These are phyloP conservation scores for Trametes polyzona DNA, from an alignment of 1,284 basidiomycete species.

Conservation along the genomic window DNA sequence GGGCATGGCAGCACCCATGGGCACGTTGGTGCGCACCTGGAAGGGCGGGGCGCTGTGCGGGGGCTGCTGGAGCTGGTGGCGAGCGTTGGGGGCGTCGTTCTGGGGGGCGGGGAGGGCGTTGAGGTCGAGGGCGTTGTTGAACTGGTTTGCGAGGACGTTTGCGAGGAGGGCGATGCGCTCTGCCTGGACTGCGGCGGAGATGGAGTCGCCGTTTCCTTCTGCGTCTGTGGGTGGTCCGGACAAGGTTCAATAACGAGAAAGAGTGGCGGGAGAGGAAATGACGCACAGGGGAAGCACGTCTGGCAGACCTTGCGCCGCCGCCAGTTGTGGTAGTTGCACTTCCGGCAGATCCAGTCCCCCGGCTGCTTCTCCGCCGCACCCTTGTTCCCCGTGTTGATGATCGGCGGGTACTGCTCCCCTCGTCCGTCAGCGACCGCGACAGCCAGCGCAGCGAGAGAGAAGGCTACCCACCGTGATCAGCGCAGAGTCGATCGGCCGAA, in stretches of 20 bases:
- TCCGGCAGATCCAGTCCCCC: conserved; percentile 88
- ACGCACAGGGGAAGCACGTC: conserved; percentile 82
- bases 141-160: conserved; percentile 60
- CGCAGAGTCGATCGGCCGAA: conserved; percentile 59
- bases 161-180: conserved; percentile 78
- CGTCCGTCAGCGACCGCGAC: neutral
- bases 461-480: conserved; percentile 54
- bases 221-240: conserved; percentile 52
- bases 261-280: conserved; percentile 2
- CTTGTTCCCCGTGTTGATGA: conserved; percentile 87
- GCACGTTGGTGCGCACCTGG: conserved; percentile 6
- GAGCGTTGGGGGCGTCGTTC: neutral
- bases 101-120: conserved; percentile 3
- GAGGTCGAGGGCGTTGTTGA: conserved; percentile 38
- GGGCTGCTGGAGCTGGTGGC: conserved; percentile 3
- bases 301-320: conserved; percentile 85
- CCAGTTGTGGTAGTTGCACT: conserved; percentile 88
- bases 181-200: conserved; percentile 79
- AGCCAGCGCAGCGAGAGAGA: neutral
- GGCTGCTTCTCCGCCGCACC: conserved; percentile 87
- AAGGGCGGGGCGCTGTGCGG: conserved; percentile 16
- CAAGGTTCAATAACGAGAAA: neutral
- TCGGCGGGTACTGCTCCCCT: conserved; percentile 67
- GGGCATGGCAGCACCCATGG: neutral
- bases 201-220: conserved; percentile 83